A percentile compares a stretch with the other conserved stretches of the same genome.
Conservation (phyloP, 495 filamentous ascomycete species). For the Neurospora discreta region DNA sequence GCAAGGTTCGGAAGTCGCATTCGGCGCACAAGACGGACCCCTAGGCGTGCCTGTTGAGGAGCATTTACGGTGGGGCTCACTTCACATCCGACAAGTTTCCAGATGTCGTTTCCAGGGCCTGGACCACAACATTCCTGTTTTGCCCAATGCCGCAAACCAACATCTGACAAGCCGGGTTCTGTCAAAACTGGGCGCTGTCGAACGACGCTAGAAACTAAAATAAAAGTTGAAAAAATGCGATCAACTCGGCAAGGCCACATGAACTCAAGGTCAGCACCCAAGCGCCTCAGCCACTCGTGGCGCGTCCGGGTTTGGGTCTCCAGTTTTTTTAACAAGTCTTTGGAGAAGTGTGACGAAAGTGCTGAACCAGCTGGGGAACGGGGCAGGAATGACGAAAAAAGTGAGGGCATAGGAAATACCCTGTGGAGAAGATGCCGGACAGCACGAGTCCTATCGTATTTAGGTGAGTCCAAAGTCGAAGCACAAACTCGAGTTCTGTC, state of each 20-base stretch:
- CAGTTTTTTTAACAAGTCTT: background rate
- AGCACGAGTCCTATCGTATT: background rate
- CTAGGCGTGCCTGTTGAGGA: slow-evolving; percentile 1
- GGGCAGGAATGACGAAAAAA: background rate
- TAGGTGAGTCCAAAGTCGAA: background rate
- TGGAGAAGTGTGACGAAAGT: background rate
- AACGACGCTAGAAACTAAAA: slow-evolving; percentile 1
- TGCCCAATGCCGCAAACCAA: background rate
- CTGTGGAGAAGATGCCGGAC: background rate
- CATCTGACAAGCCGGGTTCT: background rate
- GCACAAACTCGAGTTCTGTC: background rate
- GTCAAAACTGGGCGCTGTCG: background rate
- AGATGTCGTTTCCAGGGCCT: background rate
- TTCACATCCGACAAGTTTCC: background rate
- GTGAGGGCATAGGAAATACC: background rate
- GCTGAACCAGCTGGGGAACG: background rate
- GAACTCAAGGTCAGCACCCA: slow-evolving; percentile 20
- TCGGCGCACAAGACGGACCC: background rate
- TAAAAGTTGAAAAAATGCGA: no score
- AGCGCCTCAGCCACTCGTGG: slow-evolving; percentile 14
- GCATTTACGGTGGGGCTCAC: background rate
- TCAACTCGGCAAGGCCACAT: slow-evolving; percentile 18
- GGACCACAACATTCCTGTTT: background rate
- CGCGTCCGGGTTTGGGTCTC: slow-evolving; percentile 3
- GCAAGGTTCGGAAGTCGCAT: background rate